Base-by-base conservation (phyloP, 768 basidiomycete species). In the Russula earlei region DNA sequence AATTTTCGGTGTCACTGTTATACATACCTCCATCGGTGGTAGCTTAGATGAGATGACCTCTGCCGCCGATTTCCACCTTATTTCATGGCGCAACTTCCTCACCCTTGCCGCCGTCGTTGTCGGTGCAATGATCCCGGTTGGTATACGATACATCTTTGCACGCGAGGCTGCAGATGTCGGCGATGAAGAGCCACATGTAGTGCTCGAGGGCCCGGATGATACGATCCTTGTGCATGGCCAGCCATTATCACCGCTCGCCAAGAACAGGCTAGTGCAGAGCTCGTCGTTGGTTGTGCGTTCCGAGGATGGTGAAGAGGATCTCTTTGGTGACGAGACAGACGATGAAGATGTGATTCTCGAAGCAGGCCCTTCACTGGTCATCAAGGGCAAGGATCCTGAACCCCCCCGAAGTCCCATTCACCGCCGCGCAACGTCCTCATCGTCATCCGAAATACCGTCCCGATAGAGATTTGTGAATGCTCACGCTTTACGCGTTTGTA, bases 11-110 rank as follows among this genome's bases (percentile, higher is more conserved):
- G 87, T 92, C 42, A 83, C 83, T 1, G 89, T 93, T 61, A 98
- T 98, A 63, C 94, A 98, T 66, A 93, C 91, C 0, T 91, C 91
- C 14, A 97, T 98, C 58, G 92, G 92, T 1, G 85, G 88, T 12
- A 86, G 93, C 7, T 76, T 98, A 27, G 94, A 97, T 62, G 83
- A 92, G 58, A 97, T 98, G 95, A 95, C 94, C 5, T 86, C 84
- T 43, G 77, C 94, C 1, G 87, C 81, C 33, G 95, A 98, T 68
- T 97, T 98, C 67, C 85, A 95, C 69, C 78, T 98, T 47, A 81
- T 98, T 61, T 95, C 92, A 54, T 86, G 87, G 83, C 79, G 80
- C 57, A 97, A 97, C 70, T 88, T 94, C 66, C 78, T 95, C 60
- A 82, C 85, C 11, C 75, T 97, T 20, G 78, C 83, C 1, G 90